phyloP scores from a whole-genome alignment of 805 yeast genomes.

The Cyberlindnera maritima region DNA sequence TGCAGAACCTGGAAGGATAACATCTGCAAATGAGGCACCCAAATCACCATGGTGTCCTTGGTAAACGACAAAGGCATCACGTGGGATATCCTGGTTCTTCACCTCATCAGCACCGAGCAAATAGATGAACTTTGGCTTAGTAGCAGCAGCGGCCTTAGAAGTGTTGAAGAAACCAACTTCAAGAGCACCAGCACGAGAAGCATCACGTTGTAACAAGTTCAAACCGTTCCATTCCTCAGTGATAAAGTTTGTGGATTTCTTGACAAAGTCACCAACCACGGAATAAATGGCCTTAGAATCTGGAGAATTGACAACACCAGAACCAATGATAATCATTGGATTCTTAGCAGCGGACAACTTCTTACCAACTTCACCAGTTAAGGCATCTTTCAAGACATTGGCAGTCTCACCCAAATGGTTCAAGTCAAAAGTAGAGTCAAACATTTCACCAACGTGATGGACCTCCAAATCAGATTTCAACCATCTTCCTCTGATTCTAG shows the following conservation, averaged over 20 bases:
- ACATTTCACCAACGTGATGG: slow-evolving; percentile 70
- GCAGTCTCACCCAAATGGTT: slow-evolving; percentile 62
- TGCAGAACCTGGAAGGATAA: slow-evolving; percentile 82
- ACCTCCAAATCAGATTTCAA: slow-evolving; percentile 63
- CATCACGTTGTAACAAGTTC: slow-evolving; percentile 78
- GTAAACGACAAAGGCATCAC: slow-evolving; percentile 83
- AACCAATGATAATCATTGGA: slow-evolving; percentile 80
- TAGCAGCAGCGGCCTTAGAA: slow-evolving; percentile 37
- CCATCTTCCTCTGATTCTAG: slow-evolving; percentile 82
- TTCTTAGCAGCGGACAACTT: slow-evolving; percentile 62
- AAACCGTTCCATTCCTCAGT: slow-evolving; percentile 79
- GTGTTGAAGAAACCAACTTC: slow-evolving; percentile 69
- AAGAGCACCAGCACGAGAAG: slow-evolving; percentile 83
- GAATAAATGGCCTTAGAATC: slow-evolving; percentile 63
- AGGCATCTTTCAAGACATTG: slow-evolving; percentile 54
- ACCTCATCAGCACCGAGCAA: slow-evolving; percentile 84
- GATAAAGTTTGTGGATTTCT: slow-evolving; percentile 53
- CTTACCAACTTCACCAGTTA: slow-evolving; percentile 66
- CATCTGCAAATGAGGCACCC: slow-evolving; percentile 88
- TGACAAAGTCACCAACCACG: slow-evolving; percentile 57
- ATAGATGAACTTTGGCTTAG: slow-evolving; percentile 73
- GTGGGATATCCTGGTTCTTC: slow-evolving; percentile 64
- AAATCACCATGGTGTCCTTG: slow-evolving; percentile 92
- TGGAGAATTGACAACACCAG: slow-evolving; percentile 66
- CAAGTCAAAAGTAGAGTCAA: slow-evolving; percentile 72